Percentiles rank a stretch among this genome's conserved stretches.
Conservation (phyloP, 352 stramenopile genomes). For the Phytophthora sojae region DNA sequence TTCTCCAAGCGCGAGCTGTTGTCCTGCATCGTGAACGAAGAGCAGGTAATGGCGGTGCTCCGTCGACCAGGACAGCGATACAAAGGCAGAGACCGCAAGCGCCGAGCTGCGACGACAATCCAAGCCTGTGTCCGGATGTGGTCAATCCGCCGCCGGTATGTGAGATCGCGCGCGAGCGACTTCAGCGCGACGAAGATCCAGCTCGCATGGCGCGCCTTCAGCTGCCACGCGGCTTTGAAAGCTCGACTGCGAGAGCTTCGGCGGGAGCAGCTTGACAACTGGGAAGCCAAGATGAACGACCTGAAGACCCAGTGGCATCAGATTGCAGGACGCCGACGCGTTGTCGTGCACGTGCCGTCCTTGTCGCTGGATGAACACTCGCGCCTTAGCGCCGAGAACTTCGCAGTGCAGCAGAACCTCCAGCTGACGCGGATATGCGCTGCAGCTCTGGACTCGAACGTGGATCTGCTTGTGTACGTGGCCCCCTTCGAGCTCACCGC, state of each 20-base stretch:
- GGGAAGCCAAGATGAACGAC: slow-evolving; percentile 54
- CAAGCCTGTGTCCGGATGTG: slow-evolving; percentile 81
- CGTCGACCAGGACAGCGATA: slow-evolving; percentile 79
- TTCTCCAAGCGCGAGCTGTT: slow-evolving; percentile 75
- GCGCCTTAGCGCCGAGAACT: slow-evolving; percentile 72
- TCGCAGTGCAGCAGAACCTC: slow-evolving; percentile 82
- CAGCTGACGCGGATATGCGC: slow-evolving; percentile 82
- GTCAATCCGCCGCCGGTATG: slow-evolving; percentile 51
- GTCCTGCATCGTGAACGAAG: slow-evolving; percentile 87
- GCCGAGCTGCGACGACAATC: slow-evolving; percentile 71
- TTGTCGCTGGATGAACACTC: slow-evolving; percentile 76
- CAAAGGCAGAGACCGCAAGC: slow-evolving; percentile 74
- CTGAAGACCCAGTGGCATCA: slow-evolving; percentile 63
- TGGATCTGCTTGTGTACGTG: slow-evolving; percentile 92
- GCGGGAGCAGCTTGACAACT: slow-evolving; percentile 46
- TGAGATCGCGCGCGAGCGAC: slow-evolving; percentile 45
- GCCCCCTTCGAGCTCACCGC: slow-evolving; percentile 79
- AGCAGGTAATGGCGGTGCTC: slow-evolving; percentile 79
- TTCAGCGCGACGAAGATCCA: slow-evolving; percentile 69
- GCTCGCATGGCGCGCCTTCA: slow-evolving; percentile 61
- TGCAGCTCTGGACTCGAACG: slow-evolving; percentile 66
- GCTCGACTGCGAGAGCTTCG: slow-evolving; percentile 46
- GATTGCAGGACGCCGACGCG: slow-evolving; percentile 56
- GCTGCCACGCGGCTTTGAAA: slow-evolving; percentile 51
- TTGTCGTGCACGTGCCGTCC: slow-evolving; percentile 87